Percentiles rank a stretch among this genome's conserved stretches.
Conservation (phyloP, 176 grass and related monocot genomes). For the Zea mays region Zm-B73-REFERENCE-NAM-5.0 NC_050096.1:18176001-18176500, state of each 20-base stretch:
- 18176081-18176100: not conserved
- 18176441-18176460: conserved; percentile 31
- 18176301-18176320: conserved; percentile 1
- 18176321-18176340: conserved; percentile 1
- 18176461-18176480: not conserved
- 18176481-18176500: not conserved
- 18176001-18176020: too few species aligned
- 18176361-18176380: not conserved
- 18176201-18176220: not conserved
- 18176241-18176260: not conserved
- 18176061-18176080: too few species aligned
- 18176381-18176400: conserved; percentile 28
- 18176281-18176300: not conserved
- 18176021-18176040: too few species aligned
- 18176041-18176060: too few species aligned
- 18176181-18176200: not conserved
- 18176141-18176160: not conserved
- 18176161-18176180: not conserved
- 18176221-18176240: not conserved
- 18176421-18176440: conserved; percentile 25
- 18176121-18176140: not conserved
- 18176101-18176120: not conserved
- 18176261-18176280: not conserved
- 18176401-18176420: conserved; percentile 37
- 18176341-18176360: conserved; percentile 2